Evolutionary conservation across 2,329 filamentous ascomycete species (phyloP).

Genomic region (Neofusicoccum sp.): DNA sequence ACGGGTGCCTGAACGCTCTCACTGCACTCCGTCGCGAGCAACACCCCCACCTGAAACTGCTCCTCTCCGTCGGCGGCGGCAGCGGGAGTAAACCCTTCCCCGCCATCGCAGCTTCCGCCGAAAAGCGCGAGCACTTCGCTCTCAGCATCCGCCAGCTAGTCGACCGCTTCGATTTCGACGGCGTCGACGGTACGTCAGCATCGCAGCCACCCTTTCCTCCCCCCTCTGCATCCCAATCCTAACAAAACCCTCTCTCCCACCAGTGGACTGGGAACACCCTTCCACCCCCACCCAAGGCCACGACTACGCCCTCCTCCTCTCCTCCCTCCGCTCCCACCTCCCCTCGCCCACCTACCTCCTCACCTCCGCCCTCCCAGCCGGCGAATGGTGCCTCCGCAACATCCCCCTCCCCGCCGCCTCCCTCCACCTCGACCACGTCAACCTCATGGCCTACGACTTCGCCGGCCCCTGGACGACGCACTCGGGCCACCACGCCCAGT

Average conservation of each 20-base stretch:
- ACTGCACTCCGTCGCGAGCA: conserved; percentile 70
- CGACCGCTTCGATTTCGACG: conserved; percentile 69
- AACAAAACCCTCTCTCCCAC: neutral
- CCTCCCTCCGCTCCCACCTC: conserved; percentile 64
- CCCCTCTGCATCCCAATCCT: conserved; percentile 20
- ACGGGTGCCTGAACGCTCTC: conserved; percentile 66
- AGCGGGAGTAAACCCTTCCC: conserved; percentile 66
- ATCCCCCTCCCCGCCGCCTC: conserved; percentile 65
- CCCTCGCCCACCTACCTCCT: conserved; percentile 66
- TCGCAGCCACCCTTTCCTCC: neutral
- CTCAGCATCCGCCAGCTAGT: conserved; percentile 64
- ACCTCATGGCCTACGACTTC: conserved; percentile 80
- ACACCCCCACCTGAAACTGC: conserved; percentile 63
- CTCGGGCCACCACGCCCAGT: conserved; percentile 72
- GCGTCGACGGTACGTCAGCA: conserved; percentile 28
- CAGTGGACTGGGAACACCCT: conserved; percentile 82
- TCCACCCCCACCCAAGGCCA: conserved; percentile 62
- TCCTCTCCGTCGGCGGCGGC: conserved; percentile 73
- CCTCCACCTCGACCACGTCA: conserved; percentile 69
- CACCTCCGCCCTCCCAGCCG: conserved; percentile 69
- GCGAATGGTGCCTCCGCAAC: conserved; percentile 62
- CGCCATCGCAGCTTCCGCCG: conserved; percentile 59
- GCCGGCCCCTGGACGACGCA: conserved; percentile 66
- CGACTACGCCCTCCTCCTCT: conserved; percentile 70
- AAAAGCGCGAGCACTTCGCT: conserved; percentile 68